A percentile compares a stretch with the other conserved stretches of the same genome.
phyloP scores from a whole-genome alignment of 345 rosid species.

The Syzygium grande region DNA sequence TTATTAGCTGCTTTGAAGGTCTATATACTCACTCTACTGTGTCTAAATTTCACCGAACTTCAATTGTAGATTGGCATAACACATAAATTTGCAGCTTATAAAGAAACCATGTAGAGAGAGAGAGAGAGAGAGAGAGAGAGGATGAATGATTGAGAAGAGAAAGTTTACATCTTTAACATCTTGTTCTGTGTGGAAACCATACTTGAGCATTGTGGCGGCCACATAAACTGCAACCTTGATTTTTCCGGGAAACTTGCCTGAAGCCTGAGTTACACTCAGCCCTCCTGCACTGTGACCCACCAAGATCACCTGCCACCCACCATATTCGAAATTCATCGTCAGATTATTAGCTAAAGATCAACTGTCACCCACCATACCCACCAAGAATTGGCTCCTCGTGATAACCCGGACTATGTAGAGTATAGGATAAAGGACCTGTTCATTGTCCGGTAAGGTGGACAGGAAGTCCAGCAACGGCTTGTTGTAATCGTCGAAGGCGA shows the following conservation, averaged over 20 bases:
- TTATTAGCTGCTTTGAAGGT: neutral
- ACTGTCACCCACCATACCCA: neutral
- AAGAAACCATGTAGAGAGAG: too few relatives aligned
- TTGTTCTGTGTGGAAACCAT: conserved; percentile 44
- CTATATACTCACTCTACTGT: neutral
- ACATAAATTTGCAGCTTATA: neutral
- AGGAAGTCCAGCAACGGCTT: conserved; percentile 62
- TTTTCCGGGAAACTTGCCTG: conserved; percentile 45
- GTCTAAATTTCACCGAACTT: neutral
- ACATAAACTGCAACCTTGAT: conserved; percentile 56
- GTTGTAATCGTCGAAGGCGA: conserved; percentile 63
- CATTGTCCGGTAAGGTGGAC: conserved; percentile 42
- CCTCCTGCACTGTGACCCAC: conserved; percentile 98
- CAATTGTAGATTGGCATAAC: neutral
- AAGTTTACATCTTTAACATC: conserved; percentile 54
- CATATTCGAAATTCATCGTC: neutral
- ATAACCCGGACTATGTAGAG: neutral
- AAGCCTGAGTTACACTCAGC: conserved; percentile 59
- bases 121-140: neutral
- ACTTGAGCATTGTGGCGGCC: conserved; percentile 77
- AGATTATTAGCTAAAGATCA: neutral
- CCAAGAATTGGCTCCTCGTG: neutral
- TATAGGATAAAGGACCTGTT: conserved; percentile 31
- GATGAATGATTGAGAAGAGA: neutral
- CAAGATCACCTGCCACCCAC: conserved; percentile 50